Evolutionary conservation across 2,329 filamentous ascomycete genomes (phyloP), one percentile per base, ranked within the genome.

Genomic region (Colletotrichum neosansevieriae): DNA sequence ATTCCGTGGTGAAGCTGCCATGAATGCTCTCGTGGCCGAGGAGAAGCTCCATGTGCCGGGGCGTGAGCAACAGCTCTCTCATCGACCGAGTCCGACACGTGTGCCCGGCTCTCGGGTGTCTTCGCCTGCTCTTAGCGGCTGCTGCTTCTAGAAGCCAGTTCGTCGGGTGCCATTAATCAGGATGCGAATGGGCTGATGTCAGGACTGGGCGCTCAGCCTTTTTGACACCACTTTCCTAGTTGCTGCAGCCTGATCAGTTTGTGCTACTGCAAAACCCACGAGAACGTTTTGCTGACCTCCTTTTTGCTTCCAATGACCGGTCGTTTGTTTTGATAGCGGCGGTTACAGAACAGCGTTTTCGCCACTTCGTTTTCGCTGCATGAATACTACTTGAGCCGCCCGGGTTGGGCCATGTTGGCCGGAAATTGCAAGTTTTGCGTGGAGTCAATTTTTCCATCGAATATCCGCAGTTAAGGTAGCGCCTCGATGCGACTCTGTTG

Each of bases 141-240:
- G 34, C 45, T 10, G 12, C 36, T 56, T 57, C 50, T 49, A 57
- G 50, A 67, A 62, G 58, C 34, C 47, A 47, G 47, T 56, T 56
- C 54, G 53, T 47, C 38, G 38, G 40, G 34, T 56, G 54, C 47
- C 21, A 21, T 47, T 40, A 38, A 38, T 56, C 34, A 64, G 24
- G 61, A 65, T 59, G 61, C 40, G 19, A 54, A 54, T 68, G 65
- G 54, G 38, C 40, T 65, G 65, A 68, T 44, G 40, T 49, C 38
- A 12, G 11, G 59, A 15, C 44, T 44, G 21, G 24, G 34, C 47
- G 13, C 7, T 40, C 51, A 58, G 36, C 10, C 11, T n/a, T 47
- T 58, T 40, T 44, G 44, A 36, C 45, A 38, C 40, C 53, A 49
- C 40, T 40, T 29, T 17, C 19, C 51, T 21, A 6, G 10, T 13